These are phyloP conservation scores for Fusarium pseudograminearum DNA, from an alignment of 2,329 filamentous ascomycete genomes.

Conservation along the genomic window DNA sequence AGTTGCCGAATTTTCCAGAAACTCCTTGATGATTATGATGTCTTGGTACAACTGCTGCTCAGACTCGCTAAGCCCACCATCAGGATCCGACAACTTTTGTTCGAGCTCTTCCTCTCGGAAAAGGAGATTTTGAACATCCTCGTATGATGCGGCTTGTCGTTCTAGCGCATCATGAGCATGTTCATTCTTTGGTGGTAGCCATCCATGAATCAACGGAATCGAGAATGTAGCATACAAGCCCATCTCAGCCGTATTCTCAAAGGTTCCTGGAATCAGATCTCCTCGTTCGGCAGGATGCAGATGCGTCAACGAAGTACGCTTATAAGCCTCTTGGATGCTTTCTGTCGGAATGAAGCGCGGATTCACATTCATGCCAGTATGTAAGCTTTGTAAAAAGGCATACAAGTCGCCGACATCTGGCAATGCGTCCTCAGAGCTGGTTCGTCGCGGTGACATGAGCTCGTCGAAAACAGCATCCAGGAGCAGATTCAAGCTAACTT, in stretches of 20 bases:
- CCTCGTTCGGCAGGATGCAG: constrained; percentile 64
- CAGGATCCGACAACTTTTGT: constrained; percentile 69
- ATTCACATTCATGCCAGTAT: constrained; percentile 99
- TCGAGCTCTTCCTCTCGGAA: constrained; percentile 92
- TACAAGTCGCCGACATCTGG: constrained; percentile 92
- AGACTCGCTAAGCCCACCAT: constrained; percentile 69
- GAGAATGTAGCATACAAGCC: constrained; percentile 90
- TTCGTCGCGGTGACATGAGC: constrained; percentile 81
- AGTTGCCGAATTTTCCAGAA: constrained; percentile 82
- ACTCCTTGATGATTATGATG: constrained; percentile 84
- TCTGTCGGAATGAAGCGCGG: constrained; percentile 80
- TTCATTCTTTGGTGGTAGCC: constrained; percentile 79
- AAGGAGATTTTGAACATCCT: constrained; percentile 89
- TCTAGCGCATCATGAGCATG: constrained; percentile 76
- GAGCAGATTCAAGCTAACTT: constrained; percentile 86
- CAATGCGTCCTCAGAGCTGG: constrained; percentile 71
- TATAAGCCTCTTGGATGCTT: constrained; percentile 60
- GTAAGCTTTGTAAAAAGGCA: constrained; percentile 85
- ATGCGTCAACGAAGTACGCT: constrained; percentile 65
- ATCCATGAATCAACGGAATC: constrained; percentile 91
- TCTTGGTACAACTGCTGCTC: constrained; percentile 88
- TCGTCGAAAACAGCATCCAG: constrained; percentile 94
- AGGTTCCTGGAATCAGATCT: constrained; percentile 73
- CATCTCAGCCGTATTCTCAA: constrained; percentile 90
- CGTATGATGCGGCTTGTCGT: constrained; percentile 84